Evolutionary conservation across 1,139 yeast genomes (phyloP).

Genomic region (Yamadazyma siamensis): DNA sequence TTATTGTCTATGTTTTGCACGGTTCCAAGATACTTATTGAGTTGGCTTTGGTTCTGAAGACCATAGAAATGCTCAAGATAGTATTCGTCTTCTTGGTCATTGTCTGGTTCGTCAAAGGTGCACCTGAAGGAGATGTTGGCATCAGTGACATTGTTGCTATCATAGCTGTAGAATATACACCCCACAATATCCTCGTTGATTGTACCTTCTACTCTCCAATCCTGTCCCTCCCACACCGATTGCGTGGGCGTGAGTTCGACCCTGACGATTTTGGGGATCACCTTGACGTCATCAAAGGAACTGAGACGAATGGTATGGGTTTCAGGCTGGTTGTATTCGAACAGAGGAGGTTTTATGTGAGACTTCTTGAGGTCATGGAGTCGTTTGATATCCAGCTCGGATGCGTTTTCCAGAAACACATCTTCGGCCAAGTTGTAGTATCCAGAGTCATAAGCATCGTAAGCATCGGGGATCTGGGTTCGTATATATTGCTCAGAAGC

Average conservation of each 20-base stretch:
- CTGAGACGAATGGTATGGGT: constrained; percentile 17
- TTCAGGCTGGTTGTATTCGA: constrained; percentile 18
- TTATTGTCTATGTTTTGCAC: constrained; percentile 25
- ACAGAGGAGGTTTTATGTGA: constrained; percentile 6
- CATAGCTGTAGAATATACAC: constrained; percentile 42
- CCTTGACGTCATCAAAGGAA: constrained; percentile 24
- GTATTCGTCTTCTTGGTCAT: constrained; percentile 32
- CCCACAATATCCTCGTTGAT: constrained; percentile 43
- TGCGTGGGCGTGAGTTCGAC: constrained; percentile 42
- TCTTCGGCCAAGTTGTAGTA: constrained; percentile 3
- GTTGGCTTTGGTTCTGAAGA: constrained; percentile 23
- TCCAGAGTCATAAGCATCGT: constrained; percentile 15
- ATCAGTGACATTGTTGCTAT: constrained; percentile 36
- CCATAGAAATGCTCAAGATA: constrained; percentile 27
- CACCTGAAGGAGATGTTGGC: constrained; percentile 32
- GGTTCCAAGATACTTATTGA: constrained; percentile 22
- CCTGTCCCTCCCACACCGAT: constrained; percentile 37
- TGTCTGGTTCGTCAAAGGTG: constrained; percentile 30
- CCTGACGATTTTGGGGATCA: constrained; percentile 40
- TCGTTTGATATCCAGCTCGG: too few species aligned
- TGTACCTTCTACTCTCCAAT: constrained; percentile 48
- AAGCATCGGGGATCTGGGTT: constrained; percentile 13
- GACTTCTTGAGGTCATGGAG: constrained; percentile 4
- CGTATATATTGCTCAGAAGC: constrained; percentile 19
- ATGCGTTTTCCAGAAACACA: neutral